A percentile compares a stretch with the other conserved stretches of the same genome.
Evolutionary conservation across 208 protist species (phyloP).

Genomic region (Crithidia thermophila): DNA sequence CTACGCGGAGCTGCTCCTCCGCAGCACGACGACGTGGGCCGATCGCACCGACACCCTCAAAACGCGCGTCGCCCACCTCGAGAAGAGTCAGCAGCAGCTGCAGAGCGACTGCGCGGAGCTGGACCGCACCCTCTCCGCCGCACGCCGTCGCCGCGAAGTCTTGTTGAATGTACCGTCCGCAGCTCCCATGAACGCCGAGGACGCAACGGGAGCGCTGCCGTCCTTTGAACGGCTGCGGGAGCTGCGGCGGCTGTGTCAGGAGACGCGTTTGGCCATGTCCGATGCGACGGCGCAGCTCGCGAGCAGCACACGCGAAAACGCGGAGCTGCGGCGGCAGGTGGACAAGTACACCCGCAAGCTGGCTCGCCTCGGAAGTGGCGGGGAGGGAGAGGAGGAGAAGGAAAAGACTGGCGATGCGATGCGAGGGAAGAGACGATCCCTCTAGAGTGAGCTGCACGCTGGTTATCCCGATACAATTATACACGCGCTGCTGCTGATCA

Average conservation of each 20-base stretch:
- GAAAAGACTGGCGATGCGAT: neutral
- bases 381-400: neutral
- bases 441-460: neutral
- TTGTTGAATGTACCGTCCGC: constrained; percentile 31
- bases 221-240: constrained; percentile 41
- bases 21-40: constrained; percentile 35
- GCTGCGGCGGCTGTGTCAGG: constrained; percentile 45
- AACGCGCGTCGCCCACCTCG: constrained; percentile 43
- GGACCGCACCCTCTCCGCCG: constrained; percentile 32
- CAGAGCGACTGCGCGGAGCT: constrained; percentile 65
- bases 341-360: constrained; percentile 68
- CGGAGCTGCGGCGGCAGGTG: constrained; percentile 45
- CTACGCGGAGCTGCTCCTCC: constrained; percentile 53
- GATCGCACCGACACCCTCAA: constrained; percentile 39
- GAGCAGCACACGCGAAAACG: constrained; percentile 40
- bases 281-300: constrained; percentile 57
- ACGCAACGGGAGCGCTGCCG: constrained; percentile 3
- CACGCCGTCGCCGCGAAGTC: constrained; percentile 46
- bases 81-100: constrained; percentile 47
- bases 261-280: constrained; percentile 48
- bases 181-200: neutral
- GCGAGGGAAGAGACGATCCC: neutral
- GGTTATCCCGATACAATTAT: too few relatives aligned
- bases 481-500: too few relatives aligned
- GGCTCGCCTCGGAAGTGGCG: constrained; percentile 16